Conservation (phyloP, 768 basidiomycete genomes). For the Tulasnella sp. region DNA sequence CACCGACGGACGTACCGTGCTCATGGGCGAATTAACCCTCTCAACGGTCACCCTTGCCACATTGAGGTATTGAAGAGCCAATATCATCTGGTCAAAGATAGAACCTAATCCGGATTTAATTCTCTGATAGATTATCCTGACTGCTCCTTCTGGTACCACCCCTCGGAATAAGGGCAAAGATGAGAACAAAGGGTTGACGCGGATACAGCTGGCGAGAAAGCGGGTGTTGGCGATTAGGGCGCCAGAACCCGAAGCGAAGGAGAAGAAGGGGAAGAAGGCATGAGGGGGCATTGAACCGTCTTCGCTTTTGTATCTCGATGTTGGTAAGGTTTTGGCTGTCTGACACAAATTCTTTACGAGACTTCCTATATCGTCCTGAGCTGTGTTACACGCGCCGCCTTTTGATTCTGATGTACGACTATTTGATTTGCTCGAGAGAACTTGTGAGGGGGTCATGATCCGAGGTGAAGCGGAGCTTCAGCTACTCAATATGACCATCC, state of each 20-base stretch:
- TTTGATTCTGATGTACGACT: no score
- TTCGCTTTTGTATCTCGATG: neutral
- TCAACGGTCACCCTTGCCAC: constrained; percentile 96
- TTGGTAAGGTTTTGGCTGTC: no score
- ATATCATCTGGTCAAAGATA: no score
- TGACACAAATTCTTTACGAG: no score
- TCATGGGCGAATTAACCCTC: constrained; percentile 96
- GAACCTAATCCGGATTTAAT: no score
- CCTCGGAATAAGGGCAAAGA: constrained; percentile 85
- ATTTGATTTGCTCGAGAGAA: no score
- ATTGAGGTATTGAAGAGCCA: constrained; percentile 51
- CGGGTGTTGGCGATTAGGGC: constrained; percentile 72
- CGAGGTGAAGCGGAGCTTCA: no score
- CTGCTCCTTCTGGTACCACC: constrained; percentile 67
- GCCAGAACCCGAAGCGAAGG: neutral
- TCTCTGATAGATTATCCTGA: constrained; percentile 45
- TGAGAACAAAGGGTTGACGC: constrained; percentile 55
- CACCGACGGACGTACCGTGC: constrained; percentile 99
- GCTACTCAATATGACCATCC: no score
- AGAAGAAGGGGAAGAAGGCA: neutral
- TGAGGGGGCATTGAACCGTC: neutral
- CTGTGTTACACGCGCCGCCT: no score
- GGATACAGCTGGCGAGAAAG: constrained; percentile 76
- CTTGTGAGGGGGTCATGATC: no score
- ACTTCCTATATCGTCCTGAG: no score